These are phyloP conservation scores for Skeletonema marinoi DNA, from an alignment of 108 stramenopile genomes.

Conservation along the genomic window DNA sequence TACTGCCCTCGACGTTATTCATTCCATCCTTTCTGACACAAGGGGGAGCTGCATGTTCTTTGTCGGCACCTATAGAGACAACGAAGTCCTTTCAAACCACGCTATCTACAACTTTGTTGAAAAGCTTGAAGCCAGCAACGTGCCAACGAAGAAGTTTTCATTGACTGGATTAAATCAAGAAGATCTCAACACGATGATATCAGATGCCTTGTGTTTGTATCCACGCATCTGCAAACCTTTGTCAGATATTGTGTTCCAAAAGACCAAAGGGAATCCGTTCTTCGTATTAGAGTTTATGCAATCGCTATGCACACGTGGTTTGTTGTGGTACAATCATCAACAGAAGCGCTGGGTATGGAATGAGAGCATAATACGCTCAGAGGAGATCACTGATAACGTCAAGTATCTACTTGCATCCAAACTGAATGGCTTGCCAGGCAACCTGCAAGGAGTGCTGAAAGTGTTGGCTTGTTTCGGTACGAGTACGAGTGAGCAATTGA, in stretches of 20 bases:
- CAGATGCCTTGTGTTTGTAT: slow-evolving; percentile 29
- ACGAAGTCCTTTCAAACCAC: slow-evolving; percentile 22
- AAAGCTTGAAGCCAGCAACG: slow-evolving; percentile 1
- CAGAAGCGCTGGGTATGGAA: slow-evolving; percentile 39
- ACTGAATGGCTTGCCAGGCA: slow-evolving; percentile 23
- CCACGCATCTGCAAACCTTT: slow-evolving; percentile 34
- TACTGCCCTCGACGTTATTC: slow-evolving; percentile 20
- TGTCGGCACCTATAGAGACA: slow-evolving; percentile 38
- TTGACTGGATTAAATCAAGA: slow-evolving; percentile 18
- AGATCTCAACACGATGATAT: slow-evolving; percentile 42
- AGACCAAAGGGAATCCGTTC: slow-evolving; percentile 39
- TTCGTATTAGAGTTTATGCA: slow-evolving; percentile 30
- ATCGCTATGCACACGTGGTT: slow-evolving; percentile 15
- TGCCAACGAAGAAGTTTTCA: slow-evolving; percentile 16
- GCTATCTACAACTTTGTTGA: slow-evolving; percentile 14
- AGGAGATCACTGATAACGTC: slow-evolving; percentile 45
- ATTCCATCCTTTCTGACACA: slow-evolving; percentile 23
- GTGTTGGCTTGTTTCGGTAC: slow-evolving; percentile 44
- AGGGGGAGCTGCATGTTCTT: slow-evolving; percentile 36
- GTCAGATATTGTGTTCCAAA: slow-evolving; percentile 16
- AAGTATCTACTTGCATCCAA: slow-evolving; percentile 39
- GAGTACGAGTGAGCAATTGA: slow-evolving; percentile 10
- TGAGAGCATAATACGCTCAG: slow-evolving; percentile 7
- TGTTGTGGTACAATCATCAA: slow-evolving; percentile 14
- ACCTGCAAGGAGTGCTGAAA: slow-evolving; percentile 25